phyloP scores from a whole-genome alignment of 768 basidiomycete genomes.

The Lactarius hatsudake region DNA sequence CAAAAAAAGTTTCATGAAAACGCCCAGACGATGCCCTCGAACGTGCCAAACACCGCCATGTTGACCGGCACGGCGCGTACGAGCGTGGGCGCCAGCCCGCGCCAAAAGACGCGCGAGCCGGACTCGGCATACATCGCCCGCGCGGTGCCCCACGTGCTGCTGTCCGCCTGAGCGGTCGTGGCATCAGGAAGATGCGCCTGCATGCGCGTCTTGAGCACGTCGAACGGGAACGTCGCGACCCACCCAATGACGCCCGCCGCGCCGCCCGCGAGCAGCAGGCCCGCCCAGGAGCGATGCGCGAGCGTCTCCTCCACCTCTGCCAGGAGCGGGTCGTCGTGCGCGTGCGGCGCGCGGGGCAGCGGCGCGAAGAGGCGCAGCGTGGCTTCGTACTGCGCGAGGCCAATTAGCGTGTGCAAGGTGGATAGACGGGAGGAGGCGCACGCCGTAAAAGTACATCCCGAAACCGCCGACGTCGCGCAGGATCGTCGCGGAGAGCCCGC shows the following conservation, averaged over 20 bases:
- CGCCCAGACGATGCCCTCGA: slow-evolving; percentile 55
- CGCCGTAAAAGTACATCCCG: slow-evolving; percentile 70
- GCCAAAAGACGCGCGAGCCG: slow-evolving; percentile 68
- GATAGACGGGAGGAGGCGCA: not conserved
- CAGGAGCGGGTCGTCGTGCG: slow-evolving; percentile 35
- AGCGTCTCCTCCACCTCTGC: slow-evolving; percentile 41
- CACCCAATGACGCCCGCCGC: slow-evolving; percentile 76
- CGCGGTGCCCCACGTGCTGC: slow-evolving; percentile 56
- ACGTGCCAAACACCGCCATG: slow-evolving; percentile 76
- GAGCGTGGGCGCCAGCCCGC: slow-evolving; percentile 76
- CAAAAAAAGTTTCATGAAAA: slow-evolving; percentile 27
- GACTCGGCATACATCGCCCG: slow-evolving; percentile 60
- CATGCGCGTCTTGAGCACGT: slow-evolving; percentile 87
- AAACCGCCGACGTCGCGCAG: slow-evolving; percentile 72
- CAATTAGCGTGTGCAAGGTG: too few relatives aligned
- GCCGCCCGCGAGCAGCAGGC: slow-evolving; percentile 70
- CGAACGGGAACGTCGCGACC: slow-evolving; percentile 81
- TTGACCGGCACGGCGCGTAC: slow-evolving; percentile 86
- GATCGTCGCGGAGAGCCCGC: slow-evolving; percentile 71
- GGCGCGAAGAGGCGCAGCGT: slow-evolving; percentile 50
- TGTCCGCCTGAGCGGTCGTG: too few relatives aligned
- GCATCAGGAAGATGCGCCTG: slow-evolving; percentile 51
- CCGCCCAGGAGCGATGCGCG: slow-evolving; percentile 43
- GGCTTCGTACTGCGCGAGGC: slow-evolving; percentile 54
- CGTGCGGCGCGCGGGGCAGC: slow-evolving; percentile 6